phyloP scores from a whole-genome alignment of 352 stramenopile species.

The Pythium grandisporangium region DNA sequence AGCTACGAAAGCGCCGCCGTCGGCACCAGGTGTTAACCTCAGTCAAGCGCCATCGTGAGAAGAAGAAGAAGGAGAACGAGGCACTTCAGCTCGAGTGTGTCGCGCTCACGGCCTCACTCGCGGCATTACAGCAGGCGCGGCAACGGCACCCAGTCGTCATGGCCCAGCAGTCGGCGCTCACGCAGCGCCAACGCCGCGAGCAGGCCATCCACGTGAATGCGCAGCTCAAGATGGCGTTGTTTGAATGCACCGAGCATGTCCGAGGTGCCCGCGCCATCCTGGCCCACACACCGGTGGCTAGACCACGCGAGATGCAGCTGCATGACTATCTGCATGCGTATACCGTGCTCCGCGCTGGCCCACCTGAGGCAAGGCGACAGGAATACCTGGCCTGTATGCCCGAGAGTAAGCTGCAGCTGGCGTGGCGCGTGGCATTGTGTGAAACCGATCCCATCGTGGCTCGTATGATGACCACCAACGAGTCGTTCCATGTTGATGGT shows the following conservation, averaged over 20 bases:
- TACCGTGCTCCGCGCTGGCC: constrained; percentile 25
- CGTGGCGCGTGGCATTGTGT: constrained; percentile 35
- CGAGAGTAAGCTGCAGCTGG: constrained; percentile 51
- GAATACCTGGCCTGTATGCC: constrained; percentile 46
- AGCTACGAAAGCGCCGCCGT: no score
- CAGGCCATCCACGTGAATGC: constrained; percentile 42
- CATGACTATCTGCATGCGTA: constrained; percentile 73
- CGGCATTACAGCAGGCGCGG: no score
- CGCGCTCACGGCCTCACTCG: no score
- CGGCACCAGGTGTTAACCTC: no score
- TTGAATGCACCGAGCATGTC: constrained; percentile 55
- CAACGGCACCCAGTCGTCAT: constrained; percentile 38
- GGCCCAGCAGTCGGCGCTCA: constrained; percentile 48
- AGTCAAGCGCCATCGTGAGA: no score
- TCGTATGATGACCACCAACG: constrained; percentile 11
- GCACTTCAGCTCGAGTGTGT: no score
- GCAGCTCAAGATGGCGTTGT: constrained; percentile 51
- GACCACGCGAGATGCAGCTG: constrained; percentile 45
- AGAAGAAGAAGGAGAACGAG: no score
- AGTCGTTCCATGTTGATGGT: constrained; percentile 28
- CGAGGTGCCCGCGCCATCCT: constrained; percentile 34
- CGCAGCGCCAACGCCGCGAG: constrained; percentile 46
- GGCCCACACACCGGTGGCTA: constrained; percentile 20
- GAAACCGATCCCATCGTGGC: constrained; percentile 30
- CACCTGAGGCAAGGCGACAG: constrained; percentile 17